These are phyloP conservation scores for Bolboschoenoplectus hybrid DNA, from an alignment of 202 grass and related monocot species.

Conservation along the genomic window DNA sequence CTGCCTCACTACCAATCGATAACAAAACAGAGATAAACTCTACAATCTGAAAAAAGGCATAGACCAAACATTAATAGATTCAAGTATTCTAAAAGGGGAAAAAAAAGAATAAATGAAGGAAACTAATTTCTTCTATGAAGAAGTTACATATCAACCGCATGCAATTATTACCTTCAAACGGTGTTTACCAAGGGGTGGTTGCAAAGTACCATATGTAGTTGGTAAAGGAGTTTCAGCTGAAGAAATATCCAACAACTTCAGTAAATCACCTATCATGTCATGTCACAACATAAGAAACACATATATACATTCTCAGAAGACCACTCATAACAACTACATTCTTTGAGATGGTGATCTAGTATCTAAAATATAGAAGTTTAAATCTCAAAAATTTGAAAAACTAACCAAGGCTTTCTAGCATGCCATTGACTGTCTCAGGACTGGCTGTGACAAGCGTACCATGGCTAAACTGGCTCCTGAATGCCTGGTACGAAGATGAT, in stretches of 20 bases:
- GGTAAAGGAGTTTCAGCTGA: constrained; percentile 58
- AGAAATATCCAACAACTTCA: constrained; percentile 87
- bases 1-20: constrained; percentile 77
- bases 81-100: constrained; percentile 15
- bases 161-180: constrained; percentile 72
- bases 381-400: constrained; percentile 20
- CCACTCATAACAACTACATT: not conserved
- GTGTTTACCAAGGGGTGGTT: constrained; percentile 87
- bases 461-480: constrained; percentile 80
- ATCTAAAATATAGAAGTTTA: not conserved
- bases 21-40: constrained; percentile 96
- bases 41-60: constrained; percentile 71
- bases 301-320: not conserved
- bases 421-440: constrained; percentile 88
- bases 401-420: constrained; percentile 85
- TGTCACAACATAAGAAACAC: not conserved
- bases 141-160: not conserved
- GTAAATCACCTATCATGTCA: constrained; percentile 69
- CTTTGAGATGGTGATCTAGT: not conserved
- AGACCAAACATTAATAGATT: constrained; percentile 36
- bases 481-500: constrained; percentile 83
- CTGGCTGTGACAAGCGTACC: constrained; percentile 78
- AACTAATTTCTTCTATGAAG: not conserved
- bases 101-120: not conserved
- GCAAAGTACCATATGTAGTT: constrained; percentile 77